Evolutionary conservation across 768 basidiomycete genomes (phyloP), one percentile per base, ranked within the genome.

Genomic region (Podaxis sp.): DNA sequence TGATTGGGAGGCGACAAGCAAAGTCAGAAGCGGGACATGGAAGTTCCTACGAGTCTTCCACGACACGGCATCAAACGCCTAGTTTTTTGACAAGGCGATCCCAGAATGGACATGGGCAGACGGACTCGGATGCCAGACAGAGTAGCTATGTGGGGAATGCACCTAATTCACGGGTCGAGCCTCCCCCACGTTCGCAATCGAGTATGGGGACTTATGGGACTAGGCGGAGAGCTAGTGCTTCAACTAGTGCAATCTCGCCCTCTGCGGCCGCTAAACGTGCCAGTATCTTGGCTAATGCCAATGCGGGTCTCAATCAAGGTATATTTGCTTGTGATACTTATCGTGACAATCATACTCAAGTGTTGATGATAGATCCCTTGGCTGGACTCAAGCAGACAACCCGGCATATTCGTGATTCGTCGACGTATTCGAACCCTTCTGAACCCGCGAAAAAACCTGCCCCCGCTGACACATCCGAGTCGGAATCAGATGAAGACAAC

Each of bases 241-340:
- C 87, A 7, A 79, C 84, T 2, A 85, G 85, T 63, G 86, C 87
- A 4, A 59, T 85, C 40, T 71, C 76, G 2, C 85, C 85, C 0
- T 78, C 74, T 48, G 75, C 77, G 25, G 81, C 82, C 7, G 83
- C 83, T 0, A 79, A 77, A 59, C 75, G 79, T 37, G 86, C 82
- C 1, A 83, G 81, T 37, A 64, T 70, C 14, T 50, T 80, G 38
- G 74, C 69, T 61, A 63, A 67, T 60, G 66, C 73, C 5, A 73
- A 73, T 57, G 70, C 71, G n/a, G 65, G 66, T 52, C 57, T 65
- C 21, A 63, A 58, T 36, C 65, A 63, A 51, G 69, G 77, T 77
- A 68, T 70, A 73, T 67, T 48, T 44, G 56, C 18, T 14, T 32
- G 42, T 55, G 47, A 55, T 42, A 61, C 46, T 16, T 32, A 13